Evolutionary conservation across 2,329 filamentous ascomycete species (phyloP).

Genomic region (Colletotrichum liaoningense): DNA sequence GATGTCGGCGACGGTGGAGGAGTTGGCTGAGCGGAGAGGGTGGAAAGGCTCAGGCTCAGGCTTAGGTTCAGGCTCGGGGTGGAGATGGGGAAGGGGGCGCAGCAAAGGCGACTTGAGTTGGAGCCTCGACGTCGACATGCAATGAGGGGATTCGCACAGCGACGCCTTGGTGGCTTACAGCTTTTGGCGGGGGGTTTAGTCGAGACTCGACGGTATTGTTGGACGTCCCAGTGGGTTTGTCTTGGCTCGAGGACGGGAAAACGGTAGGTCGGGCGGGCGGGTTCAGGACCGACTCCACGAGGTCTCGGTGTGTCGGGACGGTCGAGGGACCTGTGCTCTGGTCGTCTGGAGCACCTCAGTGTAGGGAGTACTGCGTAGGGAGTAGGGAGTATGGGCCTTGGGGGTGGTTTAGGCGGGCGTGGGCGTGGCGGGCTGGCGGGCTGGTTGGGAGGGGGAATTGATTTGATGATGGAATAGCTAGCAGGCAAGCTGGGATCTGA

Average conservation of each 20-base stretch:
- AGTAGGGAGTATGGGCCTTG: background rate
- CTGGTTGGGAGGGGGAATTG: slow-evolving; percentile 18
- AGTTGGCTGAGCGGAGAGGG: slow-evolving; percentile 25
- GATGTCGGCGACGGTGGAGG: slow-evolving; percentile 38
- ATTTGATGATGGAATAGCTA: slow-evolving; percentile 35
- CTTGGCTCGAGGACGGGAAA: slow-evolving; percentile 4
- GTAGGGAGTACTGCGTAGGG: no score
- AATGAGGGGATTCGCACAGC: slow-evolving; percentile 33
- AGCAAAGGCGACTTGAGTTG: slow-evolving; percentile 35
- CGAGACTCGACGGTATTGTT: background rate
- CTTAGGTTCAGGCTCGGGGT: slow-evolving; percentile 27
- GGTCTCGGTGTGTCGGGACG: slow-evolving; percentile 32
- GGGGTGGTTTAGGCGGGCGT: background rate
- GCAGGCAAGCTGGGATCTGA: slow-evolving; percentile 36
- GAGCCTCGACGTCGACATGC: slow-evolving; percentile 31
- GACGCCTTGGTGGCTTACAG: slow-evolving; percentile 31
- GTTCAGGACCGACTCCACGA: slow-evolving; percentile 32
- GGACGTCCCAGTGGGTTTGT: background rate
- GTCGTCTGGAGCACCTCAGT: no score
- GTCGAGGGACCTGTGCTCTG: slow-evolving; percentile 32
- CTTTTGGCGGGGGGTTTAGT: background rate
- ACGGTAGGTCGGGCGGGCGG: slow-evolving; percentile 17
- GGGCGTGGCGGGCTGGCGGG: no score
- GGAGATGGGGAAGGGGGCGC: slow-evolving; percentile 39
- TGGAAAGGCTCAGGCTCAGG: slow-evolving; percentile 36